Evolutionary conservation across 257 asterid genomes (phyloP), one percentile per base, ranked within the genome.

Genomic region (Thymus mandschuricus): DNA sequence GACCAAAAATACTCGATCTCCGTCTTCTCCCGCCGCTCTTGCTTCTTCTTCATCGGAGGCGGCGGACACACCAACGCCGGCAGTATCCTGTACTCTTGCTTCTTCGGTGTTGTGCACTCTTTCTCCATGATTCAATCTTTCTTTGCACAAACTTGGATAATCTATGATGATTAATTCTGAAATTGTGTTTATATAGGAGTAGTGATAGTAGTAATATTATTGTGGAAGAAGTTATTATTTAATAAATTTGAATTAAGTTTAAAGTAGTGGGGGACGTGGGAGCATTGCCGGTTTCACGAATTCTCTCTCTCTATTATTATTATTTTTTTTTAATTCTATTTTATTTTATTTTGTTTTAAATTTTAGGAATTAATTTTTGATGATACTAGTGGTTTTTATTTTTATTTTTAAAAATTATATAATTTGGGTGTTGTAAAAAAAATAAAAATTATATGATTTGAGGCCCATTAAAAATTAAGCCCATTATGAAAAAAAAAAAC

Each of bases 101-200:
- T 76, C 78, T 75, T 88, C 5, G 97, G 97, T 1, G 97, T 88
- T 8, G 89, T 74, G 50, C 97, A 90, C 60, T 77, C 93, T 70
- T 81, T 79, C 76, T 76, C 78, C 21, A 13, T 74, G 21, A 21
- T 62, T 86, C 87, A 86, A 82, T 87, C 40, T 35, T 29, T 44
- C 21, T 21, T 21, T 21, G 1, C 55, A 6, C 38, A 33, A 11
- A 8, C 21, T 13, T 33, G 1, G 45, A 75, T 12, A 46, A 70
- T 21, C 12, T 3, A 45, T 7, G 35, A 35, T 61, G 43, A 40
- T 28, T 6, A 28, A 29, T 38, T 8, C 21, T 49, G 3, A 43
- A 62, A 31, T 69, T 15, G 60, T 4, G 27, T 72, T 67, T 77
- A 35, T 61, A 68, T 64, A 46, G 6, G 5, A 3, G 5, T 35